Conservation (phyloP, 495 filamentous ascomycete genomes). For the Cairneyella variabilis region DNA sequence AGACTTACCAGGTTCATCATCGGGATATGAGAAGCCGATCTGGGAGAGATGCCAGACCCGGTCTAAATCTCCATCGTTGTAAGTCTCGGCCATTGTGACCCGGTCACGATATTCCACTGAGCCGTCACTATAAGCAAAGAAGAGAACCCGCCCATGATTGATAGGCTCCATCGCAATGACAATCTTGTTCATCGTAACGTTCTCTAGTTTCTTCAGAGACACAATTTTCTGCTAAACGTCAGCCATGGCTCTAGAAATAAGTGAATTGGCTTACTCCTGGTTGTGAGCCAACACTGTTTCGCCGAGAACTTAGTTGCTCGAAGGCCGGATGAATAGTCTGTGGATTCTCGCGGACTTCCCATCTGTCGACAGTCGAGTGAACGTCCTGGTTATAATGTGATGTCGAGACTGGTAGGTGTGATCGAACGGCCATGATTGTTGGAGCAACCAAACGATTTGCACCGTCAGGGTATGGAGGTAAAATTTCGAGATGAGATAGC, state of each 20-base stretch:
- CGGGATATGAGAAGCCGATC: conserved; percentile 65
- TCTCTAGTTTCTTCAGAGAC: conserved; percentile 61
- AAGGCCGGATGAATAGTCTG: conserved; percentile 66
- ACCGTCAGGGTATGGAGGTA: conserved; percentile 54
- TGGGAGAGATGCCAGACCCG: conserved; percentile 66
- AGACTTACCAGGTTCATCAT: conserved; percentile 43
- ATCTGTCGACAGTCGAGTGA: conserved; percentile 68
- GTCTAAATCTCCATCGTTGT: conserved; percentile 54
- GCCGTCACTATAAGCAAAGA: conserved; percentile 70
- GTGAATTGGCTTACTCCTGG: conserved; percentile 14
- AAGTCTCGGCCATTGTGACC: conserved; percentile 60
- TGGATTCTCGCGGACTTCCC: conserved; percentile 62
- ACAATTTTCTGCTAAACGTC: conserved; percentile 45
- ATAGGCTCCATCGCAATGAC: conserved; percentile 63
- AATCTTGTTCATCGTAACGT: conserved; percentile 60
- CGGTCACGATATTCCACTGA: conserved; percentile 75
- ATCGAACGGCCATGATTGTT: conserved; percentile 68
- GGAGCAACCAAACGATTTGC: conserved; percentile 48
- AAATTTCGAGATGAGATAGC: conserved; percentile 62
- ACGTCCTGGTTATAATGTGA: conserved; percentile 55
- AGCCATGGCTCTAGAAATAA: not conserved
- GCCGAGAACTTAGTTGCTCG: conserved; percentile 64
- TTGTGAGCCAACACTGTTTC: conserved; percentile 39
- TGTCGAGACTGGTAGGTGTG: conserved; percentile 49
- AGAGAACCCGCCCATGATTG: conserved; percentile 63